These are phyloP conservation scores for Hypocreales sp. DNA, from an alignment of 2,329 filamentous ascomycete genomes.

Conservation along the genomic window DNA sequence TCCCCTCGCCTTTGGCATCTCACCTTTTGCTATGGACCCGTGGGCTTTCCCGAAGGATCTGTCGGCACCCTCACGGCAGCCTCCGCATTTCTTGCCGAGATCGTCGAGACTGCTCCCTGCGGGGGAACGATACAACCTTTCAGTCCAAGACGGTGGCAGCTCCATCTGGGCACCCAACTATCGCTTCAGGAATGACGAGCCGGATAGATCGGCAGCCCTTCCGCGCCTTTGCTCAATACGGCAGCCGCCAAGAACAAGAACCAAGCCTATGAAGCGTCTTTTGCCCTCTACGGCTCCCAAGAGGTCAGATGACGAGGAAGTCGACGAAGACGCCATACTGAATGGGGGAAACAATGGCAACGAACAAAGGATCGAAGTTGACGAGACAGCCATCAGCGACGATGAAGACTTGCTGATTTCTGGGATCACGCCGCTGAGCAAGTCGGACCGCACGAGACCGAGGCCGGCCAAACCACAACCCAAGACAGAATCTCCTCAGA, in stretches of 20 bases:
- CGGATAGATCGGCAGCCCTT: neutral
- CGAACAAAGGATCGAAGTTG: slow-evolving; percentile 2
- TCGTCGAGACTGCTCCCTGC: slow-evolving; percentile 4
- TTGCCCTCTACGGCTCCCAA: neutral
- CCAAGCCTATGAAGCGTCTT: slow-evolving; percentile 1
- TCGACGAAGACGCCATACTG: slow-evolving; percentile 10
- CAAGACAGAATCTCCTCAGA: neutral
- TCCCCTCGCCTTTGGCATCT: slow-evolving; percentile 6
- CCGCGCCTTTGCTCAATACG: slow-evolving; percentile 1
- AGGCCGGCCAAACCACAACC: neutral
- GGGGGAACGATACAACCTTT: slow-evolving; percentile 16
- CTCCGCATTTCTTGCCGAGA: slow-evolving; percentile 1
- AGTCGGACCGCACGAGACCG: neutral
- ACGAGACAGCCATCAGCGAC: too few species aligned
- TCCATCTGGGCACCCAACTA: slow-evolving; percentile 18
- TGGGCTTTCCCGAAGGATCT: slow-evolving; percentile 4
- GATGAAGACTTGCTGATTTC: slow-evolving; percentile 10
- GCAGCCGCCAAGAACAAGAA: slow-evolving; percentile 3
- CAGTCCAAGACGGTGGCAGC: slow-evolving; percentile 12
- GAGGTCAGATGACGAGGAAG: slow-evolving; percentile 8
- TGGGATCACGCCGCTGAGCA: neutral
- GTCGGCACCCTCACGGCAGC: slow-evolving; percentile 2
- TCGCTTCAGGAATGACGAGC: slow-evolving; percentile 7
- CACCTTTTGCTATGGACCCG: slow-evolving; percentile 4
- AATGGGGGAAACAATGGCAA: slow-evolving; percentile 4